Evolutionary conservation across 192 early-diverging fungal genomes (phyloP).

Genomic region (Mortierella antarctica): DNA sequence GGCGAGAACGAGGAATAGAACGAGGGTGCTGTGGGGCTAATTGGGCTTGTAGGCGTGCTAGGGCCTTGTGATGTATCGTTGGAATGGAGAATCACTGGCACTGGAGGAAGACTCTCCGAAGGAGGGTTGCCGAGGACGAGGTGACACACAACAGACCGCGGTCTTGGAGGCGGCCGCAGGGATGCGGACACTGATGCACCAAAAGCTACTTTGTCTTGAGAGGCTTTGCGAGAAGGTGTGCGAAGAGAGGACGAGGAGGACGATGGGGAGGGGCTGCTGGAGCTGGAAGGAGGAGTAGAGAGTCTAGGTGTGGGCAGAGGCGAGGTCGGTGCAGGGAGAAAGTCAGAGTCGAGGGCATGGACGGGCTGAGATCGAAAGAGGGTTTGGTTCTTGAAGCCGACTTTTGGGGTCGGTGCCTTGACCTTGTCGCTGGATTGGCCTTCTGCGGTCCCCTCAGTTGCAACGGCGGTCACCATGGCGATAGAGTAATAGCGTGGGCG

Average conservation of each 20-base stretch:
- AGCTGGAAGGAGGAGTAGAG: background rate
- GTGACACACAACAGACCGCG: constrained; percentile 43
- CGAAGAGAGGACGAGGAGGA: background rate
- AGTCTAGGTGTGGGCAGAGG: constrained; percentile 31
- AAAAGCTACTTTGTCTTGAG: constrained; percentile 12
- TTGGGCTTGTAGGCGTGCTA: constrained; percentile 43
- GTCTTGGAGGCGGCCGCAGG: constrained; percentile 41
- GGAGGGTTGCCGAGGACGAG: constrained; percentile 37
- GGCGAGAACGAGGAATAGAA: constrained; percentile 13
- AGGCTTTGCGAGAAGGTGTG: constrained; percentile 23
- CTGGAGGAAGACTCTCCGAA: constrained; percentile 41
- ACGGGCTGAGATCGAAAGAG: constrained; percentile 32
- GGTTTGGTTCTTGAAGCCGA: constrained; percentile 26
- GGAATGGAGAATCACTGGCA: constrained; percentile 32
- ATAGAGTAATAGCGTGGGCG: background rate
- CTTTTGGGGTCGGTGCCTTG: constrained; percentile 21
- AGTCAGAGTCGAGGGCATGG: constrained; percentile 24
- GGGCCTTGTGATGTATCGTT: constrained; percentile 20
- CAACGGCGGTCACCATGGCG: constrained; percentile 38
- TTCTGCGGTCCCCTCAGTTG: background rate
- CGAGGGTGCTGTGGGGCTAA: constrained; percentile 20
- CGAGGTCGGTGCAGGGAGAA: constrained; percentile 35
- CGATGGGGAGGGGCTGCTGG: too few species aligned
- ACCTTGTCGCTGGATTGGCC: constrained; percentile 8
- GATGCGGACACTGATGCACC: background rate